Evolutionary conservation across 495 filamentous ascomycete species (phyloP).

Genomic region (Coniosporium apollinis): DNA sequence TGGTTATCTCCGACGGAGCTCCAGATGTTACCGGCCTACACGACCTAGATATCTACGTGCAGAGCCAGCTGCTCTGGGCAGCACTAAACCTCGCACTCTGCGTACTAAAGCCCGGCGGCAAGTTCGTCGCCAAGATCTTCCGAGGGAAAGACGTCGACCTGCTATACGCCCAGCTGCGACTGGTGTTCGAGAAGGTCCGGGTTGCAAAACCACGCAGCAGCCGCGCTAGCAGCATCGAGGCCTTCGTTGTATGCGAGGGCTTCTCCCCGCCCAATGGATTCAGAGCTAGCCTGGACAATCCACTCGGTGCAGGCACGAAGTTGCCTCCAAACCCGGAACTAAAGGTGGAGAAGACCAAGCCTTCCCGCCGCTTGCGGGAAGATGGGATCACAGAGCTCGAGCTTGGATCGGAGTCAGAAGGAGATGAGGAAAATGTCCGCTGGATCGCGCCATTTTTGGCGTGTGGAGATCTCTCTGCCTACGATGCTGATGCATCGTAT

Average conservation of each 20-base stretch:
- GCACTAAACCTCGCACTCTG: slow-evolving; percentile 84
- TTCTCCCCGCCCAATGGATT: slow-evolving; percentile 45
- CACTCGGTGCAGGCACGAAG: slow-evolving; percentile 39
- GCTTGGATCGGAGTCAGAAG: slow-evolving; percentile 25
- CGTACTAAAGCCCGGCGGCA: slow-evolving; percentile 80
- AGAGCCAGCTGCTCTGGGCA: slow-evolving; percentile 84
- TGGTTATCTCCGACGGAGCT: slow-evolving; percentile 88
- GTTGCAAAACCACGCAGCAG: slow-evolving; percentile 88
- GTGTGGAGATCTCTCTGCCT: slow-evolving; percentile 87
- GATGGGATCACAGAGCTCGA: slow-evolving; percentile 47
- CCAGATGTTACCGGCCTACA: slow-evolving; percentile 94
- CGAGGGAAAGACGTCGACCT: slow-evolving; percentile 82
- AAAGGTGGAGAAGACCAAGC: slow-evolving; percentile 17
- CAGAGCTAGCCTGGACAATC: slow-evolving; percentile 49
- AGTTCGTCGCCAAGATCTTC: slow-evolving; percentile 97
- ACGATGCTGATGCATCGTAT: slow-evolving; percentile 89
- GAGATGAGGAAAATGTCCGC: slow-evolving; percentile 32
- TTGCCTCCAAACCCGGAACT: slow-evolving; percentile 14
- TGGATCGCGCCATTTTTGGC: slow-evolving; percentile 94
- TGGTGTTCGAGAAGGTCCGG: slow-evolving; percentile 72
- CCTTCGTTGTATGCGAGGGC: slow-evolving; percentile 87
- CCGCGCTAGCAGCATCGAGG: slow-evolving; percentile 85
- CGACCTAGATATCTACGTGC: slow-evolving; percentile 94
- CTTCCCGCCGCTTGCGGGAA: slow-evolving; percentile 12
- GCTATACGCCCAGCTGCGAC: slow-evolving; percentile 77